These are phyloP conservation scores for Solanum arcanum DNA, from an alignment of 257 asterid species.

Conservation along the genomic window DNA sequence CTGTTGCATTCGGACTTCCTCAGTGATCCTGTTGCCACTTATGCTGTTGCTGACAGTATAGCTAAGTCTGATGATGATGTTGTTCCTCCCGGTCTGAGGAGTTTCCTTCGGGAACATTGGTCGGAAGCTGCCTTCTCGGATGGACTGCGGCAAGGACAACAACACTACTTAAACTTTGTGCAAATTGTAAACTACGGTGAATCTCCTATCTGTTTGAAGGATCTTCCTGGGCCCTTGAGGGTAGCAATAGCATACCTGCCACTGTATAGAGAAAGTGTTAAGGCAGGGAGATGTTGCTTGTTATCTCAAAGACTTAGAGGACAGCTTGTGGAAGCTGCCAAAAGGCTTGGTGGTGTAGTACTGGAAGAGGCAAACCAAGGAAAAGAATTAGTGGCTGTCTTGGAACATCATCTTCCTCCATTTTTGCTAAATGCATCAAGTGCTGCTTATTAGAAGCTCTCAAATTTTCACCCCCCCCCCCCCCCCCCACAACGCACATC, in stretches of 20 bases:
- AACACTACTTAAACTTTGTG: slow-evolving; percentile 51
- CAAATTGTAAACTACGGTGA: slow-evolving; percentile 50
- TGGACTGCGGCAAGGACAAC: slow-evolving; percentile 49
- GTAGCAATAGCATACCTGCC: slow-evolving; percentile 88
- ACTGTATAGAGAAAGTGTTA: slow-evolving; percentile 73
- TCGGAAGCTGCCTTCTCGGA: slow-evolving; percentile 63
- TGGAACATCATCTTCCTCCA: slow-evolving; percentile 80
- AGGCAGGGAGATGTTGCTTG: slow-evolving; percentile 61
- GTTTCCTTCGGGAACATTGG: slow-evolving; percentile 71
- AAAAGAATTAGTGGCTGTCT: slow-evolving; percentile 54
- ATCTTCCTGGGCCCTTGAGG: slow-evolving; percentile 75
- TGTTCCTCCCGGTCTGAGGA: slow-evolving; percentile 60
- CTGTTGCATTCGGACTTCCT: slow-evolving; percentile 75
- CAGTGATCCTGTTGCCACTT: slow-evolving; percentile 74
- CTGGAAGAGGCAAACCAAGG: slow-evolving; percentile 50
- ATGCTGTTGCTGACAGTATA: slow-evolving; percentile 84
- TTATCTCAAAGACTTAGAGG: slow-evolving; percentile 79
- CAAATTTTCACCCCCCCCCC: neutral
- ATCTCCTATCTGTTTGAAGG: slow-evolving; percentile 60
- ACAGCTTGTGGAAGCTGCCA: slow-evolving; percentile 67
- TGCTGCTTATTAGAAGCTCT: slow-evolving; percentile 17
- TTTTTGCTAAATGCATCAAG: slow-evolving; percentile 43
- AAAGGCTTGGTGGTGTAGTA: slow-evolving; percentile 54
- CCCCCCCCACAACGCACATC: neutral
- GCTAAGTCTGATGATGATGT: slow-evolving; percentile 68